Conservation (phyloP, 805 yeast genomes). For the Lipomyces spencermartinsiae region DNA sequence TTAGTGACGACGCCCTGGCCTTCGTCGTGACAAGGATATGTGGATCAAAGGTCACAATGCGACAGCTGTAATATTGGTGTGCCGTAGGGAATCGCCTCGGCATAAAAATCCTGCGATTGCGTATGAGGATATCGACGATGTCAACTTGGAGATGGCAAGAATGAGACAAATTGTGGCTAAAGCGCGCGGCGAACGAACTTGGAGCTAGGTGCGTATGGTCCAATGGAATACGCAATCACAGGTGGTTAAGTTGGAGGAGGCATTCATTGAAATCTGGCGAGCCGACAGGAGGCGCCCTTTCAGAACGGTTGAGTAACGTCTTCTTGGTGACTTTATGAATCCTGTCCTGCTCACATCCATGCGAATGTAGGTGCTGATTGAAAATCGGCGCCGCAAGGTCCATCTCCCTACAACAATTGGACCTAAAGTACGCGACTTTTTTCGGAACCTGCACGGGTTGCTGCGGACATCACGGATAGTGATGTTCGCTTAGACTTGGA, state of each 20-base stretch:
- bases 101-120: background rate
- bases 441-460: too few relatives aligned
- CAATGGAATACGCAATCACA: too few relatives aligned
- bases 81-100: background rate
- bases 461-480: too few relatives aligned
- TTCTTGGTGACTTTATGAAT: background rate
- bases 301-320: background rate
- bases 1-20: background rate
- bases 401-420: background rate
- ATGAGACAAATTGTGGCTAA: background rate
- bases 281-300: background rate
- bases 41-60: background rate
- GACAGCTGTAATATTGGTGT: background rate
- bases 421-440: conserved; percentile 2
- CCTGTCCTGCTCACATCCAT: background rate
- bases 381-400: background rate
- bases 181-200: background rate
- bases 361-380: background rate
- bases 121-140: conserved; percentile 5
- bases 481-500: too few relatives aligned
- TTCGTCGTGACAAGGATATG: conserved; percentile 2
- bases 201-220: background rate
- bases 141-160: background rate
- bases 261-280: background rate
- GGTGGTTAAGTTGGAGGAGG: background rate